phyloP scores from a whole-genome alignment of 78 protist species.

The Dictyostelium firmibasis region DNA sequence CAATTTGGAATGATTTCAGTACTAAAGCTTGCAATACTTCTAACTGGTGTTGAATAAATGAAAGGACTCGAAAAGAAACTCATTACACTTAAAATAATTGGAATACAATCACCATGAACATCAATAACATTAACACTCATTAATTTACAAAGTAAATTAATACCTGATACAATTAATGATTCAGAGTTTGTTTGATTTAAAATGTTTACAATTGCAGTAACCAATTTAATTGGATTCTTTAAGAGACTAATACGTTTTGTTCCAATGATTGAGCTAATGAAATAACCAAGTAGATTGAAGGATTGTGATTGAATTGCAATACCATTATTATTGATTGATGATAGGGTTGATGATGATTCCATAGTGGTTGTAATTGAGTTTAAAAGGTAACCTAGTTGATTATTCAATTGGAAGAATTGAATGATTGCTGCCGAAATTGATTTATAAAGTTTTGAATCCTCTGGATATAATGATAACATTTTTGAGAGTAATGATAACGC shows the following conservation, averaged over 20 bases:
- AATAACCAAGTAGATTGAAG: background rate
- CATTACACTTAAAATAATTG: background rate
- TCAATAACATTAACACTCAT: constrained; percentile 17
- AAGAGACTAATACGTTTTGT: constrained; percentile 21
- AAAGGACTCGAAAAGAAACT: constrained; percentile 21
- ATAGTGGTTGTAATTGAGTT: background rate
- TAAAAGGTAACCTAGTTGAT: constrained; percentile 7
- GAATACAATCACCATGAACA: constrained; percentile 15
- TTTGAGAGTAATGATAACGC: background rate
- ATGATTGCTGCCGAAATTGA: background rate
- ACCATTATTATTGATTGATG: background rate
- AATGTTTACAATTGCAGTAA: background rate
- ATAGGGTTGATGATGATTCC: background rate
- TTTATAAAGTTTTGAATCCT: constrained; percentile 16
- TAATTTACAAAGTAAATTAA: constrained; percentile 1
- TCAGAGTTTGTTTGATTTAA: background rate
- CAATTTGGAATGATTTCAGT: background rate
- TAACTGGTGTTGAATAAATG: constrained; percentile 25
- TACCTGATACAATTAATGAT: background rate
- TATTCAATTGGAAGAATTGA: background rate
- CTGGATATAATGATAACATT: background rate
- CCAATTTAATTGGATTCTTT: constrained; percentile 1
- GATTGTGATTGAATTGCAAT: background rate
- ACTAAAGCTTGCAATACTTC: background rate
- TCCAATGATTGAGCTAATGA: constrained; percentile 1